Evolutionary conservation across 2,329 filamentous ascomycete species (phyloP).

Genomic region (Fusarium buxicola): DNA sequence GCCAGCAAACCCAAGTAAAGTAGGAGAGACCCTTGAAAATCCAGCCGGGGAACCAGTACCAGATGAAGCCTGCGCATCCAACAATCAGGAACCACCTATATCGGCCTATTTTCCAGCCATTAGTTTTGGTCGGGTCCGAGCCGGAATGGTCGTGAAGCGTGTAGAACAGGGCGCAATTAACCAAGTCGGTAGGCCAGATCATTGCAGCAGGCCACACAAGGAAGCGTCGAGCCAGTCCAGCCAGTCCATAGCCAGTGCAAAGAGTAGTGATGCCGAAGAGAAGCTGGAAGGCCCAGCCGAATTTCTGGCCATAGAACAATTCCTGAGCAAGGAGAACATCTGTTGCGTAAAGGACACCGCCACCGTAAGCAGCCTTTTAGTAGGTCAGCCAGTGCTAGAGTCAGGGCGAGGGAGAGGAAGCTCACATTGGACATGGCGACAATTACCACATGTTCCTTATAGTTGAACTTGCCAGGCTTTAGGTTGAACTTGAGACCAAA

Average conservation of each 20-base stretch:
- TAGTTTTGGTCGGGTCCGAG: slow-evolving; percentile 61
- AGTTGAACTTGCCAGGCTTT: slow-evolving; percentile 68
- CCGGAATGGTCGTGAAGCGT: slow-evolving; percentile 59
- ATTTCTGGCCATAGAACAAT: slow-evolving; percentile 68
- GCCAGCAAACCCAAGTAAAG: slow-evolving; percentile 72
- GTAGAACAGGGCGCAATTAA: slow-evolving; percentile 64
- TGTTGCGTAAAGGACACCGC: slow-evolving; percentile 68
- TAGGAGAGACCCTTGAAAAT: slow-evolving; percentile 72
- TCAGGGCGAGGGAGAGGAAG: slow-evolving; percentile 9
- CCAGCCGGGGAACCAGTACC: slow-evolving; percentile 73
- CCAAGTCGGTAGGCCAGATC: slow-evolving; percentile 68
- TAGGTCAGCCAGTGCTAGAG: slow-evolving; percentile 31
- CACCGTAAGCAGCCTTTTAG: slow-evolving; percentile 66
- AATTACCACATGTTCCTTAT: slow-evolving; percentile 71
- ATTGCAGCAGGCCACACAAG: slow-evolving; percentile 67
- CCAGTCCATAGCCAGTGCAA: slow-evolving; percentile 68
- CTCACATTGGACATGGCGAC: slow-evolving; percentile 73
- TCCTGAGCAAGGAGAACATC: slow-evolving; percentile 62
- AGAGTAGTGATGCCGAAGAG: slow-evolving; percentile 66
- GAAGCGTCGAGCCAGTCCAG: slow-evolving; percentile 65
- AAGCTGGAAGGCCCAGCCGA: slow-evolving; percentile 66
- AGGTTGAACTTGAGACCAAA: slow-evolving; percentile 67
- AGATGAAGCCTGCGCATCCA: slow-evolving; percentile 61
- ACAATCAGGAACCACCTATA: slow-evolving; percentile 72
- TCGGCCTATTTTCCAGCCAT: slow-evolving; percentile 72